These are phyloP conservation scores for Penicillium frequentans DNA, from an alignment of 2,329 filamentous ascomycete genomes.

Conservation along the genomic window DNA sequence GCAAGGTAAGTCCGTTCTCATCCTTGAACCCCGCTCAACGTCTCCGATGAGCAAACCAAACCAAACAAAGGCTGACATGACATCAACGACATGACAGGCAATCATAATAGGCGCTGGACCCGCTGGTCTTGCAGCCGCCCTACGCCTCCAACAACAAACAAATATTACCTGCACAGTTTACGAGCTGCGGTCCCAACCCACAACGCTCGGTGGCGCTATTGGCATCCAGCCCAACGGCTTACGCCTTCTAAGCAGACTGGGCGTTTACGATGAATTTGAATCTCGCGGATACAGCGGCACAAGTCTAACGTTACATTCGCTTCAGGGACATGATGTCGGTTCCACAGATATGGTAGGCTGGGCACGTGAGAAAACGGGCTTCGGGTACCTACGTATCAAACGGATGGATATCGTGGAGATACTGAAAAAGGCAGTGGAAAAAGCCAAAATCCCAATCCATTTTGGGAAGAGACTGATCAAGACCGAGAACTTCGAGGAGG, in stretches of 20 bases:
- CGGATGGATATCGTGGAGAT: constrained; percentile 30
- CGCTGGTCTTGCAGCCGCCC: constrained; percentile 14
- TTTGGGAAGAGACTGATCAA: constrained; percentile 22
- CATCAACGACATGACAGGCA: constrained; percentile 4
- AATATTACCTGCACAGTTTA: constrained; percentile 25
- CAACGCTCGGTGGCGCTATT: constrained; percentile 32
- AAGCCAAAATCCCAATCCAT: constrained; percentile 24
- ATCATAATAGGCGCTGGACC: constrained; percentile 19
- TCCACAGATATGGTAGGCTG: constrained; percentile 16
- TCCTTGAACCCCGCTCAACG: neutral
- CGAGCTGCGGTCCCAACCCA: constrained; percentile 29
- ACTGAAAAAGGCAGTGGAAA: constrained; percentile 22
- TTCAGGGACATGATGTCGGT: constrained; percentile 18
- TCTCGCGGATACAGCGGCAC: constrained; percentile 15
- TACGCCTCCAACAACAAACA: constrained; percentile 13
- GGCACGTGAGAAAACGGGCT: constrained; percentile 26
- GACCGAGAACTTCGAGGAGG: constrained; percentile 22
- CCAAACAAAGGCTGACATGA: neutral
- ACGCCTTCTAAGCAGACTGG: constrained; percentile 27
- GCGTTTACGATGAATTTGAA: constrained; percentile 23
- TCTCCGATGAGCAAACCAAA: neutral
- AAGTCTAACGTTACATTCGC: constrained; percentile 25
- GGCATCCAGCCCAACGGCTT: constrained; percentile 33
- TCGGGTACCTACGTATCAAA: constrained; percentile 31
- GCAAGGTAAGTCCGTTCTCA: neutral